A percentile compares a stretch with the other conserved stretches of the same genome.
Conservation (phyloP, 2,329 filamentous ascomycete species). For the Neurospora crassa region DNA sequence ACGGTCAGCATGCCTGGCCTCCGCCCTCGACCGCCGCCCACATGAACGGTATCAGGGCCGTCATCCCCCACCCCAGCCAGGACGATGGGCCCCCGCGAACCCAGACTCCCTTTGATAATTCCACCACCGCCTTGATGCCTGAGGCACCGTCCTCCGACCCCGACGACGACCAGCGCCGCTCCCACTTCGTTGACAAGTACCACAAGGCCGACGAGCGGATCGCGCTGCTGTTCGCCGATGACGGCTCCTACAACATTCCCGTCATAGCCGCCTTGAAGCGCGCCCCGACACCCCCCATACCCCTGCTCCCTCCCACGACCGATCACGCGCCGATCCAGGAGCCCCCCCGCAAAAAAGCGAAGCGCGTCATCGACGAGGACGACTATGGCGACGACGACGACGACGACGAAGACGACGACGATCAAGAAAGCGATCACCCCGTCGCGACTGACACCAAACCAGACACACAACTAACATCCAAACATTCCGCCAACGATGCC, state of each 20-base stretch:
- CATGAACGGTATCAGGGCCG: conserved; percentile 31
- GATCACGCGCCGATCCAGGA: conserved; percentile 50
- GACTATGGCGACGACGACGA: conserved; percentile 86
- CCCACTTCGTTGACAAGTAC: conserved; percentile 70
- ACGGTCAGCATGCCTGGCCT: conserved; percentile 57
- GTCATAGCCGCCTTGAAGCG: conserved; percentile 45
- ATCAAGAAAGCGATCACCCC: conserved; percentile 53
- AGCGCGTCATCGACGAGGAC: conserved; percentile 72
- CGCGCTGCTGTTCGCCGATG: conserved; percentile 58
- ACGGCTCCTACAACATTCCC: conserved; percentile 41
- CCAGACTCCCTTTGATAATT: conserved; percentile 40
- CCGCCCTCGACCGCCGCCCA: conserved; percentile 41
- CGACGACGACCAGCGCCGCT: conserved; percentile 62
- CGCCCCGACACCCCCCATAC: conserved; percentile 23
- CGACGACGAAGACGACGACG: conserved; percentile 67
- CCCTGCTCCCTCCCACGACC: conserved; percentile 44
- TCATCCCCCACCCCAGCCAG: conserved; percentile 44
- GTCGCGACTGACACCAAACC: conserved; percentile 33
- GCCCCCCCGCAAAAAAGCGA: conserved; percentile 62
- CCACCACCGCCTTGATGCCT: conserved; percentile 41
- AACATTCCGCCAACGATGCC: conserved; percentile 33
- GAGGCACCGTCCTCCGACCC: conserved; percentile 45
- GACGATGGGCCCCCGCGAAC: conserved; percentile 50
- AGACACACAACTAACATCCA: conserved; percentile 38
- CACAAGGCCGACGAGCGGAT: conserved; percentile 69